Percentiles rank a stretch among this genome's conserved stretches.
Evolutionary conservation across 2,329 filamentous ascomycete species (phyloP).

Genomic region (Tolypocladium sp.): DNA sequence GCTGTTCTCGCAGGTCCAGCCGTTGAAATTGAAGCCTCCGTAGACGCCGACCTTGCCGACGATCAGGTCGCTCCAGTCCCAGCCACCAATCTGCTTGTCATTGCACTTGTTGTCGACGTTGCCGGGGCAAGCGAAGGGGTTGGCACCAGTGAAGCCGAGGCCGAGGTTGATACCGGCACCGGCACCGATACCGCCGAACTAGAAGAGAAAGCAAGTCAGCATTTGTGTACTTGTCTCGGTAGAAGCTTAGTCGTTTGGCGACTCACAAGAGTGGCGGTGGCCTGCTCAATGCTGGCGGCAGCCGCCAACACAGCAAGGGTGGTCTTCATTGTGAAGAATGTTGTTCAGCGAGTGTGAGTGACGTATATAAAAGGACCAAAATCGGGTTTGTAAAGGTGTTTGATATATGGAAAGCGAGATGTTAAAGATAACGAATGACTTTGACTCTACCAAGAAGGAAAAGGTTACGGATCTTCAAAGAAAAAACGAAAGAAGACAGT

Average conservation of each 20-base stretch:
- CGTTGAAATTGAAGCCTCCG: slow-evolving; percentile 64
- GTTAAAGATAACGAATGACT: not conserved
- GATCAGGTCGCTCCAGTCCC: slow-evolving; percentile 58
- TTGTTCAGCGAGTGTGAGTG: slow-evolving; percentile 10
- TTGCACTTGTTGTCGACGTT: slow-evolving; percentile 74
- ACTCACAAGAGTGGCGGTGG: slow-evolving; percentile 34
- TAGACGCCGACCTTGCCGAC: slow-evolving; percentile 56
- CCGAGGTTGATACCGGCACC: not conserved
- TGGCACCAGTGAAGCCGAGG: slow-evolving; percentile 16
- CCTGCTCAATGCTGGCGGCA: slow-evolving; percentile 41
- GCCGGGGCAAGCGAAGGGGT: slow-evolving; percentile 54
- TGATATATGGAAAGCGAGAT: slow-evolving; percentile 15
- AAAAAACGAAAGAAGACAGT: not conserved
- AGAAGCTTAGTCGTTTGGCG: not conserved
- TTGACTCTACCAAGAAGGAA: not conserved
- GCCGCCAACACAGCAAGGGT: slow-evolving; percentile 37
- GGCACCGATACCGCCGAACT: not conserved
- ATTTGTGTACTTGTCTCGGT: not conserved
- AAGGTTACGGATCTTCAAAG: not conserved
- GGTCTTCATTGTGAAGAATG: slow-evolving; percentile 39
- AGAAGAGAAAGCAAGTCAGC: not conserved
- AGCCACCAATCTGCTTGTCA: slow-evolving; percentile 58
- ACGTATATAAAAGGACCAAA: slow-evolving; percentile 2
- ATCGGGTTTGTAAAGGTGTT: slow-evolving; percentile 1
- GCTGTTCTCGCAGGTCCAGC: slow-evolving; percentile 58